These are phyloP conservation scores for Cryoendolithus antarcticus DNA, from an alignment of 2,329 filamentous ascomycete genomes.

Conservation along the genomic window DNA sequence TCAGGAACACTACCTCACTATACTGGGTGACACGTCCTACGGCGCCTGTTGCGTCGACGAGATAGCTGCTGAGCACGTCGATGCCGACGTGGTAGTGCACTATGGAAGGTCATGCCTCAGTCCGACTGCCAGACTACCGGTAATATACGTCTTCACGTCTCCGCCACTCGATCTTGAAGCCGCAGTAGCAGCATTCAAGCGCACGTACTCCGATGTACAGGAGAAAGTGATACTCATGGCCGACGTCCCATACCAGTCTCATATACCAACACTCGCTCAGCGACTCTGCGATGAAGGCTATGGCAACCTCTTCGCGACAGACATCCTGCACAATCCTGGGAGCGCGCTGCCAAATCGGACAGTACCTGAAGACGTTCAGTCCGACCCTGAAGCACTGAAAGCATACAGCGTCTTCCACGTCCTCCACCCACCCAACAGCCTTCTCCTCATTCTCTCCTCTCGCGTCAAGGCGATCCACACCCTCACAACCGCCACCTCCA, in stretches of 20 bases:
- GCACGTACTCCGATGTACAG: constrained; percentile 52
- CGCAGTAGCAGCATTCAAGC: constrained; percentile 49
- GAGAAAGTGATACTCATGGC: constrained; percentile 69
- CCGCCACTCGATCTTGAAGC: constrained; percentile 52
- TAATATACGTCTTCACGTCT: constrained; percentile 80
- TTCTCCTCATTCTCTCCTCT: constrained; percentile 77
- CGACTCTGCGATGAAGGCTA: constrained; percentile 55
- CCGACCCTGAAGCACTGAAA: constrained; percentile 39
- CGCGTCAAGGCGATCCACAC: constrained; percentile 70
- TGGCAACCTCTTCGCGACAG: constrained; percentile 52
- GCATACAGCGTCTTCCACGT: constrained; percentile 75
- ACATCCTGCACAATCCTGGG: constrained; percentile 64
- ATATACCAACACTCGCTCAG: constrained; percentile 49
- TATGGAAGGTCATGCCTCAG: constrained; percentile 89
- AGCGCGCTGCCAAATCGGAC: constrained; percentile 76
- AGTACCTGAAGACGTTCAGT: constrained; percentile 40
- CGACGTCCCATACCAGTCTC: constrained; percentile 73
- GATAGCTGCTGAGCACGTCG: constrained; percentile 84
- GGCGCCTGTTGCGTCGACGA: constrained; percentile 96
- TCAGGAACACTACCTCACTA: constrained; percentile 50
- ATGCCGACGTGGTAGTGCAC: constrained; percentile 84
- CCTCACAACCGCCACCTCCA: constrained; percentile 43
- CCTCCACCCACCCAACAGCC: constrained; percentile 63
- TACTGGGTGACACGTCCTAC: constrained; percentile 91
- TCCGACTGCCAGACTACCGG: constrained; percentile 73